phyloP scores from a whole-genome alignment of 805 yeast genomes.

The Candida quercuum region DNA sequence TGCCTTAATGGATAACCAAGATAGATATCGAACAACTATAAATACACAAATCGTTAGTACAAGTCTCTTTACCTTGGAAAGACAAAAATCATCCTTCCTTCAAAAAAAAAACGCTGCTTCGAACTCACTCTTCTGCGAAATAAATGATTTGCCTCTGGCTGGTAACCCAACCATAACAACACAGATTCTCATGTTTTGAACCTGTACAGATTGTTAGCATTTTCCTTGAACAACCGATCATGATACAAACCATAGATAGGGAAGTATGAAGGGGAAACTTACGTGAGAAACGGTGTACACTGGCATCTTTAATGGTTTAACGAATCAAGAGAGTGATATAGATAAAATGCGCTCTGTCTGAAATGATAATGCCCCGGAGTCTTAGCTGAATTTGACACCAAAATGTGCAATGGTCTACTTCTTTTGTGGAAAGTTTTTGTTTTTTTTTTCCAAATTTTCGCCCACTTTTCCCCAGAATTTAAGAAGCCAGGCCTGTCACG shows the following conservation, averaged over 20 bases:
- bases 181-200: slow-evolving; percentile 71
- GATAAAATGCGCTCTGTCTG: no score
- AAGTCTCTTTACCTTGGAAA: no score
- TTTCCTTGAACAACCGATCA: background rate
- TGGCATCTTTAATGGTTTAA: no score
- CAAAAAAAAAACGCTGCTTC: background rate
- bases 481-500: no score
- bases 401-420: background rate
- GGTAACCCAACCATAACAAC: slow-evolving; percentile 88
- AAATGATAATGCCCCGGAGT: no score
- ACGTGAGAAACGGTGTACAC: slow-evolving; percentile 36
- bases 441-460: background rate
- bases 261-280: slow-evolving; percentile 6
- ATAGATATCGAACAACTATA: slow-evolving; percentile 72
- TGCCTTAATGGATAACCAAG: slow-evolving; percentile 87
- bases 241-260: background rate
- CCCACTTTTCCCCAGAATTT: background rate
- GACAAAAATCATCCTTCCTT: no score
- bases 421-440: background rate
- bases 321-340: no score
- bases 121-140: slow-evolving; percentile 70
- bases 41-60: background rate
- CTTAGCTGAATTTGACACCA: no score
- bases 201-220: slow-evolving; percentile 22
- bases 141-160: slow-evolving; percentile 90